Evolutionary conservation across 352 stramenopile genomes (phyloP), one percentile per base, ranked within the genome.

Genomic region (Phytophthora meadii): DNA sequence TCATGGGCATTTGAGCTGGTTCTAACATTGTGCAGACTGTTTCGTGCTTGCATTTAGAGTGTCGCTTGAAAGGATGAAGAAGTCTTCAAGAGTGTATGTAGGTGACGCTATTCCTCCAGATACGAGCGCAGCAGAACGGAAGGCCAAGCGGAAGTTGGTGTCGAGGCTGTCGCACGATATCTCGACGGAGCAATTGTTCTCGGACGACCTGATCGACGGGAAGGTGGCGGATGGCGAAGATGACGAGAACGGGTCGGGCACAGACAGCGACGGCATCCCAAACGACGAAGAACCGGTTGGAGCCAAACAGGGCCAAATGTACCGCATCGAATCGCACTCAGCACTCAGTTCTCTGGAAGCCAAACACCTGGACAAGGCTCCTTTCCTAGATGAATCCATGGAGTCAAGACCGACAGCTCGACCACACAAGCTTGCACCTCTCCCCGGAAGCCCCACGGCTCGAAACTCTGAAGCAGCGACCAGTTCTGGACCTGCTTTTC

Each of bases 291-390:
- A 41, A 22, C 7, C 9, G 22, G 44, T 40, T 41, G 15, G 30
- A 32, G 27, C 42, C 5, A 68, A 65, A 12, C 53, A 63, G 11
- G 61, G 54, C 25, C 72, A 7, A 11, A 67, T 90, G 74, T 90
- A 90, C 42, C 72, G 74, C 30, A 90, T 90, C 47, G 74, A 90
- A 46, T 90, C 81, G 17, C 81, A 90, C 57, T 88, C 81, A n/a
- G 70, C 77, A 19, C 61, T 90, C 30, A 84, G 68, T 39, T 87
- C 80, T 22, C 65, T 90, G 7, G 76, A 85, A 10, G 52, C 74
- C 2, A 84, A 79, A 51, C 49, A 84, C 47, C 40, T 80, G 6
- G 64, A 74, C 5, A 65, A 65, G 34, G 44, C 67, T 34, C 39
- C 45, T 5, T 49, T 36, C 4, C 44, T 46, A 11, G 46, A 65